Conservation (phyloP, 2,329 filamentous ascomycete genomes). For the Fusarium concolor region DNA sequence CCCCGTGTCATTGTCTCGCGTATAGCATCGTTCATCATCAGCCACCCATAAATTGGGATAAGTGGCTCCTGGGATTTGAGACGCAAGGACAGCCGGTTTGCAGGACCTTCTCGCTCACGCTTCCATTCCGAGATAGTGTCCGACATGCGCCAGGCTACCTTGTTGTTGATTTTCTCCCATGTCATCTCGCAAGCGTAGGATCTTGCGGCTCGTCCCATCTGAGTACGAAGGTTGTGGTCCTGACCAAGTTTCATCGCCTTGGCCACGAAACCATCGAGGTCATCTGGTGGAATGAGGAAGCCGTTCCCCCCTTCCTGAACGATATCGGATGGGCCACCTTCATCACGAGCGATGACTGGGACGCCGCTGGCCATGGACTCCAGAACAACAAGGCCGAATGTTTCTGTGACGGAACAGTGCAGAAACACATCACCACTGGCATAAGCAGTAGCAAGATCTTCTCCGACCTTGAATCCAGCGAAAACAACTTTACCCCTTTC, state of each 20-base stretch:
- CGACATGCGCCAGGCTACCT: constrained; percentile 73
- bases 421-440: constrained; percentile 77
- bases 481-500: constrained; percentile 69
- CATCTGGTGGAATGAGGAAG: constrained; percentile 69
- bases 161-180: constrained; percentile 79
- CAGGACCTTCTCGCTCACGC: constrained; percentile 44
- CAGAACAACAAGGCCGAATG: constrained; percentile 76
- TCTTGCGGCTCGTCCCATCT: constrained; percentile 62
- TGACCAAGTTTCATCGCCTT: constrained; percentile 62
- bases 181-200: constrained; percentile 71
- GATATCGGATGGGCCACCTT: constrained; percentile 76
- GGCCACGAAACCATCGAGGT: constrained; percentile 68
- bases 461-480: constrained; percentile 72
- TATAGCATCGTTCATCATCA: constrained; percentile 56
- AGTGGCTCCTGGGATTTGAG: constrained; percentile 47
- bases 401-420: constrained; percentile 78
- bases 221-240: constrained; percentile 57
- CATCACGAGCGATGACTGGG: constrained; percentile 75
- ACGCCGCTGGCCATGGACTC: constrained; percentile 79
- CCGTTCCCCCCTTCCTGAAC: constrained; percentile 70
- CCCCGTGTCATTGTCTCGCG: constrained; percentile 51
- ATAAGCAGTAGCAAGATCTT: constrained; percentile 72
- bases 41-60: constrained; percentile 58
- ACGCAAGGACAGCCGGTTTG: constrained; percentile 18
- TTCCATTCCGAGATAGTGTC: constrained; percentile 63